A percentile compares a stretch with the other conserved stretches of the same genome.
These are phyloP conservation scores for Diaporthe destruens DNA, from an alignment of 2,329 filamentous ascomycete species.

Conservation along the genomic window DNA sequence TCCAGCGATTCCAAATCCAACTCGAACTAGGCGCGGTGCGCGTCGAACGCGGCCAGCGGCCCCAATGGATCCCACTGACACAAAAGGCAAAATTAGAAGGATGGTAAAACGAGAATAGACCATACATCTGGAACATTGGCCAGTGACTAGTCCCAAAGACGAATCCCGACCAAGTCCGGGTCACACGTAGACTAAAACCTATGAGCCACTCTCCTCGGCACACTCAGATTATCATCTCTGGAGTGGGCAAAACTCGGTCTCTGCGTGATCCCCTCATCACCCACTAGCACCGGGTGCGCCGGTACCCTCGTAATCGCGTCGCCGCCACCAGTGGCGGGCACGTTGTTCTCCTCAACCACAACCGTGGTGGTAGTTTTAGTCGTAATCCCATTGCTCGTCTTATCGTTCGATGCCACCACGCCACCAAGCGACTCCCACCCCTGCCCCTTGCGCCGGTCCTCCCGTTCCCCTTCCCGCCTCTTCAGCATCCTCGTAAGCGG, in stretches of 20 bases:
- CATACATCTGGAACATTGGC: no score
- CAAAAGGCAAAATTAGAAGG: neutral
- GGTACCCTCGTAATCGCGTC: neutral
- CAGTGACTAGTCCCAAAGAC: no score
- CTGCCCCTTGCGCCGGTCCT: neutral
- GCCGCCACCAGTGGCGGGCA: neutral
- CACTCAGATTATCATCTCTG: conserved; percentile 15
- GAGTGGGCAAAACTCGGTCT: neutral
- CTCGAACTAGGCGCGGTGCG: no score
- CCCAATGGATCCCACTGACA: neutral
- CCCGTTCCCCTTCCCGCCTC: neutral
- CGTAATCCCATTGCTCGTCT: neutral
- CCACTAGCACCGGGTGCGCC: neutral
- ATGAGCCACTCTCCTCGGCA: conserved; percentile 31
- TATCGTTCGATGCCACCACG: neutral
- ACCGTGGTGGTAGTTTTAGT: conserved; percentile 17
- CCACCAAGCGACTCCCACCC: conserved; percentile 7
- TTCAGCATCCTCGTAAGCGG: neutral
- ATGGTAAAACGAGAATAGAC: neutral
- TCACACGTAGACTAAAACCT: conserved; percentile 21
- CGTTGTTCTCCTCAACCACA: conserved; percentile 6
- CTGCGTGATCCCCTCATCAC: neutral
- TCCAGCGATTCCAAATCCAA: neutral
- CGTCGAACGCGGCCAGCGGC: fast-evolving
- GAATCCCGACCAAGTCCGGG: no score